phyloP scores from a whole-genome alignment of 768 basidiomycete genomes.

The Leccinum disarticulatum region DNA sequence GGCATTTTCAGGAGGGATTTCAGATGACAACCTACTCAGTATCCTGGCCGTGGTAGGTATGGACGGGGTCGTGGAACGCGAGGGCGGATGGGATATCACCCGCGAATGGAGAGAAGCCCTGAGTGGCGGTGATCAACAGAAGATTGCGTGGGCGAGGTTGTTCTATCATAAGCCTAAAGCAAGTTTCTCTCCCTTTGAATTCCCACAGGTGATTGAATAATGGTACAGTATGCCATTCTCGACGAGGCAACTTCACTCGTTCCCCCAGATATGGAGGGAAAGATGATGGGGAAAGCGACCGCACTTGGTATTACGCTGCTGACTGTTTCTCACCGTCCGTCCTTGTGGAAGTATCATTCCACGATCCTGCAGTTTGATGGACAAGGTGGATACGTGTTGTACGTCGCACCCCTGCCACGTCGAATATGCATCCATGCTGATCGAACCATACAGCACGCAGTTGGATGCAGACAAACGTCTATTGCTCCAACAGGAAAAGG shows the following conservation, averaged over 20 bases:
- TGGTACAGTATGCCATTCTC: conserved; percentile 84
- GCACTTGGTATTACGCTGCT: conserved; percentile 86
- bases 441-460: conserved; percentile 57
- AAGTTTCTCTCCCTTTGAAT: conserved; percentile 17
- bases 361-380: conserved; percentile 92
- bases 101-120: conserved; percentile 93
- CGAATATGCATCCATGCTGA: background rate
- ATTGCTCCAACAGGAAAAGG: conserved; percentile 93
- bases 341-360: conserved; percentile 89
- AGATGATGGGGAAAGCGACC: conserved; percentile 94
- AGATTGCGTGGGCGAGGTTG: conserved; percentile 94
- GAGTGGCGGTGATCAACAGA: conserved; percentile 95
- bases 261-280: conserved; percentile 86
- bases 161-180: conserved; percentile 96
- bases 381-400: conserved; percentile 95
- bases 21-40: conserved; percentile 69
- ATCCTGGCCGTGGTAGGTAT: conserved; percentile 83
- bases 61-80: conserved; percentile 82
- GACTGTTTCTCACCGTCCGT: conserved; percentile 94
- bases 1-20: conserved; percentile 54
- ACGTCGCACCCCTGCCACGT: conserved; percentile 31
- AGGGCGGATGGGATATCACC: conserved; percentile 93
- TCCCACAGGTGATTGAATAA: conserved; percentile 1
- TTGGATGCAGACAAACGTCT: conserved; percentile 88
- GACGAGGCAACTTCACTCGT: conserved; percentile 97